phyloP scores from a whole-genome alignment of 257 asterid species.

The Solanum paucissectum region DNA sequence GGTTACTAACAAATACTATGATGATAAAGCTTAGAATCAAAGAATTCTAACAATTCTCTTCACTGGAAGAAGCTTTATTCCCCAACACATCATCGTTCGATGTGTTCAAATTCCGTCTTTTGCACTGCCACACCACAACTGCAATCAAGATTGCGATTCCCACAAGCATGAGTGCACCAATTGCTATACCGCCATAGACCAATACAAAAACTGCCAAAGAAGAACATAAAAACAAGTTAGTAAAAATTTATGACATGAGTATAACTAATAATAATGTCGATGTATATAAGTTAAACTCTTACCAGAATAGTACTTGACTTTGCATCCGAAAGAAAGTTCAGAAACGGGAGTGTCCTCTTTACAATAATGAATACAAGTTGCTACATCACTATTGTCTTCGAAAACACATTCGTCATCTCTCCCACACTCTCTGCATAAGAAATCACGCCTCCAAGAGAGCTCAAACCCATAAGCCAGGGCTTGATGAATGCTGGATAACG shows the following conservation, averaged over 20 bases:
- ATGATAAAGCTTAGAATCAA: not conserved
- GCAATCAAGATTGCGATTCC: conserved; percentile 26
- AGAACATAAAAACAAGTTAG: not conserved
- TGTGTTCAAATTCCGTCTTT: conserved; percentile 7
- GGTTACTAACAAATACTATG: not conserved
- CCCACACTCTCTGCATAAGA: not conserved
- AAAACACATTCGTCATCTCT: not conserved
- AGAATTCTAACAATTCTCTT: not conserved
- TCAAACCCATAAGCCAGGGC: not conserved
- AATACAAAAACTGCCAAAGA: not conserved
- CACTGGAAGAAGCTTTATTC: not conserved
- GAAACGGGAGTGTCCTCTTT: not conserved
- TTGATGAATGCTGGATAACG: not conserved
- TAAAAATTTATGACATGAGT: not conserved
- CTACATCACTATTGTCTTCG: not conserved
- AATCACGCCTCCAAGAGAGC: not conserved
- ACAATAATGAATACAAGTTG: conserved; percentile 11
- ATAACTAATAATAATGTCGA: not conserved
- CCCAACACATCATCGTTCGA: not conserved
- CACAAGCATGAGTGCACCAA: conserved; percentile 3
- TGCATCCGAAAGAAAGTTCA: not conserved
- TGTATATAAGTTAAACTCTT: not conserved
- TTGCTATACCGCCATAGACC: not conserved
- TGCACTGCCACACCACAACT: conserved; percentile 15
- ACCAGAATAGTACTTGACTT: not conserved